Conservation (phyloP, 768 basidiomycete genomes). For the Leccinum longicurvipes region DNA sequence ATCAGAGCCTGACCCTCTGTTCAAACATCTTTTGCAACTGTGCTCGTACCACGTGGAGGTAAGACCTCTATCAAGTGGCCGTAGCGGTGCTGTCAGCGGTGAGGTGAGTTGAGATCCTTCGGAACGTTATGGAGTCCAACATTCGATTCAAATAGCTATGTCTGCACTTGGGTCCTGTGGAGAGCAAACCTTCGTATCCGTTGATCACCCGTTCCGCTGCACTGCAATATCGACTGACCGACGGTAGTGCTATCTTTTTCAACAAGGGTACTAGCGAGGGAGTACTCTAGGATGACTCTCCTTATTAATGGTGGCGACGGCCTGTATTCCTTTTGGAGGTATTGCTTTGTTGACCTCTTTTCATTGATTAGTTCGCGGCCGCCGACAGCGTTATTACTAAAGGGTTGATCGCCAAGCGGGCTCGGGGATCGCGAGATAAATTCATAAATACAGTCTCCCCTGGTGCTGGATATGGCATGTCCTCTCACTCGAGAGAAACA, state of each 20-base stretch:
- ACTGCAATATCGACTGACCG: slow-evolving; percentile 69
- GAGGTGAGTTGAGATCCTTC: slow-evolving; percentile 44
- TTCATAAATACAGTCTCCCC: background rate
- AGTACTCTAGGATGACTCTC: slow-evolving; percentile 43
- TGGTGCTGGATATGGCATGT: background rate
- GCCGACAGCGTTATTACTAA: background rate
- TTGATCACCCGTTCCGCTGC: slow-evolving; percentile 51
- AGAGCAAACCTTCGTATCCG: slow-evolving; percentile 32
- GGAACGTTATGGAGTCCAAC: background rate
- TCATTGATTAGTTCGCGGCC: background rate
- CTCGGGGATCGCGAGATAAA: background rate
- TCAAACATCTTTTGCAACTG: slow-evolving; percentile 56
- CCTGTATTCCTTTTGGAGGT: background rate
- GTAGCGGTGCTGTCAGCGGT: slow-evolving; percentile 75
- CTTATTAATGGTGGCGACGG: background rate
- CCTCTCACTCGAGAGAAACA: background rate
- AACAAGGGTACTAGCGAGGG: slow-evolving; percentile 66
- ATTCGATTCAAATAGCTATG: slow-evolving; percentile 48
- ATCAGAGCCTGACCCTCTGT: slow-evolving; percentile 56
- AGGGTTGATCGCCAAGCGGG: background rate
- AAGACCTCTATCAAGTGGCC: slow-evolving; percentile 64
- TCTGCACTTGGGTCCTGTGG: slow-evolving; percentile 54
- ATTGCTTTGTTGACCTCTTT: background rate
- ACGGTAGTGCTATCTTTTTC: slow-evolving; percentile 64
- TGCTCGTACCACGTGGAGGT: slow-evolving; percentile 73